A percentile compares a stretch with the other conserved stretches of the same genome.
These are phyloP conservation scores for Mortierella alpina DNA, from an alignment of 192 early-diverging fungal species.

Conservation along the genomic window DNA sequence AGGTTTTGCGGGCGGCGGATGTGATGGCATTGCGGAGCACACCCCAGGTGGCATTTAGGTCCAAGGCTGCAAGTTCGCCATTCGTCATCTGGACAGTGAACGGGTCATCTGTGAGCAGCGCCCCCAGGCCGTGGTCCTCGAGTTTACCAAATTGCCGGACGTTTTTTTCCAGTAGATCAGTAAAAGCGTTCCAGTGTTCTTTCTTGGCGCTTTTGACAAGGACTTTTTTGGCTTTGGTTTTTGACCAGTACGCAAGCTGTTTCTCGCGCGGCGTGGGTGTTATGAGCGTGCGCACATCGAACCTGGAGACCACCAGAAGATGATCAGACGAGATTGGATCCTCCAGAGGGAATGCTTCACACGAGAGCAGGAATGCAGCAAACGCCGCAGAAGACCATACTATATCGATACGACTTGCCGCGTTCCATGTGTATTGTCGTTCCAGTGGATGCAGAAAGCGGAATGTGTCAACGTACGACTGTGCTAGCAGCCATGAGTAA, in stretches of 20 bases:
- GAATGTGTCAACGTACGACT: slow-evolving; percentile 7
- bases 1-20: neutral
- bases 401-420: slow-evolving; percentile 10
- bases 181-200: neutral
- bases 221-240: slow-evolving; percentile 5
- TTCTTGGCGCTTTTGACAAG: neutral
- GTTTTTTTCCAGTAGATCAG: neutral
- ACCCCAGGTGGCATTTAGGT: neutral
- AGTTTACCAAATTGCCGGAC: neutral
- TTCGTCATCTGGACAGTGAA: neutral
- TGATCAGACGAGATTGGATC: slow-evolving; percentile 15
- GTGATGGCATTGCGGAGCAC: neutral
- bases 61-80: neutral
- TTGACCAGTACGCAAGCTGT: neutral
- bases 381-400: slow-evolving; percentile 1
- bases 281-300: neutral
- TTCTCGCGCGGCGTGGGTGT: neutral
- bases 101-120: neutral
- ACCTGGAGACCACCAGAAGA: neutral
- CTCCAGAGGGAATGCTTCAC: neutral
- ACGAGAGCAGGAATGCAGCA: neutral
- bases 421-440: neutral
- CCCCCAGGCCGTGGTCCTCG: neutral
- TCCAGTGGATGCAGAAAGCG: neutral
- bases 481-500: slow-evolving; percentile 6